phyloP scores from a whole-genome alignment of 768 basidiomycete species.

The Agrocybe pediades region DNA sequence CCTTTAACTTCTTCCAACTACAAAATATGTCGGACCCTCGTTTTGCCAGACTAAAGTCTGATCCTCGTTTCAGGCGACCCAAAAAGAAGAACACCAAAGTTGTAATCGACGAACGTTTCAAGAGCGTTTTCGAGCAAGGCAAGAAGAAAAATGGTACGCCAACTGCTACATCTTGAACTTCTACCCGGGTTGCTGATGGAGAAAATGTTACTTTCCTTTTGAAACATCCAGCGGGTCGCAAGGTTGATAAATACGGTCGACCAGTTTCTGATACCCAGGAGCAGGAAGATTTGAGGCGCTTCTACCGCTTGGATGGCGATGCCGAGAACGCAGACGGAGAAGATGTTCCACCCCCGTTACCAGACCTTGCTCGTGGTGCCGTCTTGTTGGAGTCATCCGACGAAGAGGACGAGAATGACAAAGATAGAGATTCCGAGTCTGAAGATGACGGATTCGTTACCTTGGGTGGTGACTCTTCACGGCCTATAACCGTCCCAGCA shows the following conservation, averaged over 20 bases:
- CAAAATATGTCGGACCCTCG: conserved; percentile 75
- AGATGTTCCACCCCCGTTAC: conserved; percentile 34
- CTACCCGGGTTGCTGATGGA: conserved; percentile 1
- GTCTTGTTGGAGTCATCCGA: conserved; percentile 87
- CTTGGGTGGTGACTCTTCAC: conserved; percentile 48
- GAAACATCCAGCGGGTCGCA: conserved; percentile 39
- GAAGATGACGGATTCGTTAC: conserved; percentile 53
- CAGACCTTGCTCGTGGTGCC: conserved; percentile 91
- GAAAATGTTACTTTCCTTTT: background rate
- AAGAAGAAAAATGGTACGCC: conserved; percentile 37
- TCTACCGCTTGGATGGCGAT: conserved; percentile 71
- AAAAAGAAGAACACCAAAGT: conserved; percentile 82
- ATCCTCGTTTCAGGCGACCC: conserved; percentile 90
- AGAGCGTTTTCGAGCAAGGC: conserved; percentile 61
- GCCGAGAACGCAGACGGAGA: conserved; percentile 38
- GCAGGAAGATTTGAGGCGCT: conserved; percentile 73
- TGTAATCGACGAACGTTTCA: conserved; percentile 91
- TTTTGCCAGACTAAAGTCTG: conserved; percentile 83
- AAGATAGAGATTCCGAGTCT: conserved; percentile 33
- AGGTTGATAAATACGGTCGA: conserved; percentile 91
- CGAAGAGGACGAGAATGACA: conserved; percentile 56
- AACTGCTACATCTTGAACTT: background rate
- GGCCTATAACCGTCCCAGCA: conserved; percentile 36
- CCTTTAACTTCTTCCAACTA: conserved; percentile 3
- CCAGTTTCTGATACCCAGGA: conserved; percentile 67